Evolutionary conservation across 768 basidiomycete species (phyloP).

Genomic region (Hypholoma sublateritium): DNA sequence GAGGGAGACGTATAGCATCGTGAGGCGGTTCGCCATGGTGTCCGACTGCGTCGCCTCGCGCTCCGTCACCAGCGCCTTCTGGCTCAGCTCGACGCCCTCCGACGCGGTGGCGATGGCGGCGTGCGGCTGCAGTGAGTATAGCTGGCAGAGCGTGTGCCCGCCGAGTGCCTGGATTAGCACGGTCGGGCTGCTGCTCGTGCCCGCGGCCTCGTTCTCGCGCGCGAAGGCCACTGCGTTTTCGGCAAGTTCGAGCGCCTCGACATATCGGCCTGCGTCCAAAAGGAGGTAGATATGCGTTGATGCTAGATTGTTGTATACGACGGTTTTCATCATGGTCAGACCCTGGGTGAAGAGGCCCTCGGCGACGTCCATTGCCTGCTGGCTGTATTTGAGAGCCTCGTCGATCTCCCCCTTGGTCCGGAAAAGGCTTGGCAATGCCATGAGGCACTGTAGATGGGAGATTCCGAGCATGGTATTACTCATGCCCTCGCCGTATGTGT

Average conservation of each 20-base stretch:
- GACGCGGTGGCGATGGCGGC: background rate
- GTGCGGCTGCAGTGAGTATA: background rate
- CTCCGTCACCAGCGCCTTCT: background rate
- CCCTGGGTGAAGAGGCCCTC: background rate
- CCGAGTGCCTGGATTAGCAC: background rate
- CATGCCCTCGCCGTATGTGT: background rate
- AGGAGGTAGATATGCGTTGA: slow-evolving; percentile 1
- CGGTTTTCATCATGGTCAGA: background rate
- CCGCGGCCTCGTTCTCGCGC: background rate
- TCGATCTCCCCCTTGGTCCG: background rate
- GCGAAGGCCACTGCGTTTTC: background rate
- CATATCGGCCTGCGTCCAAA: background rate
- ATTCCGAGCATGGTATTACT: background rate
- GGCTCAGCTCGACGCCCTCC: background rate
- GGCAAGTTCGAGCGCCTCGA: background rate
- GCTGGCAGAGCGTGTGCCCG: background rate
- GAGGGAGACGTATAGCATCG: background rate
- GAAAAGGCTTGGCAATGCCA: background rate
- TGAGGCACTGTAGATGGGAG: background rate
- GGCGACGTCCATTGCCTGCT: background rate
- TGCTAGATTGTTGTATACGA: background rate
- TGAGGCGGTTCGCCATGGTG: background rate
- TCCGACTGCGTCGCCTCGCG: too few relatives aligned
- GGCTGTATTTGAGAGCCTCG: background rate
- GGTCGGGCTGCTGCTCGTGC: background rate